A percentile compares a stretch with the other conserved stretches of the same genome.
Evolutionary conservation across 306 rosid genomes (phyloP).

Genomic region (Aeschynomene evenia): DNA sequence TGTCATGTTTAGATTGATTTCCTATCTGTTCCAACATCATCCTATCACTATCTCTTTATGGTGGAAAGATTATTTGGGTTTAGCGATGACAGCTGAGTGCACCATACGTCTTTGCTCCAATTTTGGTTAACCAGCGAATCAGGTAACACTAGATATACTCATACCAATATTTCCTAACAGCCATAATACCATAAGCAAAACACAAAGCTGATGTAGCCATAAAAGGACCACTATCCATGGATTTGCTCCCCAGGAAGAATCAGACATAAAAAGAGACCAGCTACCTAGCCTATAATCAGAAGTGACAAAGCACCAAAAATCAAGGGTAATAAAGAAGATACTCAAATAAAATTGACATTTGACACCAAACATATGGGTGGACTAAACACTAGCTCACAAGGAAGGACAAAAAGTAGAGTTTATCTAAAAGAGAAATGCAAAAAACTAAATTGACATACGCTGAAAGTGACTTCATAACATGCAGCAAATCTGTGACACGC

Average conservation of each 20-base stretch:
- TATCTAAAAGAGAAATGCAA: not conserved
- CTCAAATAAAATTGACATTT: not conserved
- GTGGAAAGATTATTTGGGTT: not conserved
- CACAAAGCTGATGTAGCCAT: not conserved
- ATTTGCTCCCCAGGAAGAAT: slow-evolving; percentile 8
- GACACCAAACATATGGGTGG: not conserved
- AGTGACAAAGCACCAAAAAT: slow-evolving; percentile 24
- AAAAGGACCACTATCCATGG: not conserved
- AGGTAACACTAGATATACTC: not conserved
- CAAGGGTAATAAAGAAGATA: not conserved
- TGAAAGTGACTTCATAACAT: slow-evolving; percentile 91
- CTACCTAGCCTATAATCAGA: not conserved
- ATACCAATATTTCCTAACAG: not conserved
- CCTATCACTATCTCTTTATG: not conserved
- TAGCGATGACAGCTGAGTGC: not conserved
- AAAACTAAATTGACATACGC: slow-evolving; percentile 59
- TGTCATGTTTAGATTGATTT: not conserved
- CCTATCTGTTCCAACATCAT: not conserved
- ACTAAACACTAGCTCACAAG: not conserved
- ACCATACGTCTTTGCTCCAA: not conserved
- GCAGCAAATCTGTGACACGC: slow-evolving; percentile 75
- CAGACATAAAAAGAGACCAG: not conserved
- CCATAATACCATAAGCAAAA: not conserved
- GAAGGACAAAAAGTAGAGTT: slow-evolving; percentile 9
- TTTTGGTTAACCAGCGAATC: not conserved